Base-by-base conservation (phyloP, 768 basidiomycete species). In the Fistulinella prunicolor region DNA sequence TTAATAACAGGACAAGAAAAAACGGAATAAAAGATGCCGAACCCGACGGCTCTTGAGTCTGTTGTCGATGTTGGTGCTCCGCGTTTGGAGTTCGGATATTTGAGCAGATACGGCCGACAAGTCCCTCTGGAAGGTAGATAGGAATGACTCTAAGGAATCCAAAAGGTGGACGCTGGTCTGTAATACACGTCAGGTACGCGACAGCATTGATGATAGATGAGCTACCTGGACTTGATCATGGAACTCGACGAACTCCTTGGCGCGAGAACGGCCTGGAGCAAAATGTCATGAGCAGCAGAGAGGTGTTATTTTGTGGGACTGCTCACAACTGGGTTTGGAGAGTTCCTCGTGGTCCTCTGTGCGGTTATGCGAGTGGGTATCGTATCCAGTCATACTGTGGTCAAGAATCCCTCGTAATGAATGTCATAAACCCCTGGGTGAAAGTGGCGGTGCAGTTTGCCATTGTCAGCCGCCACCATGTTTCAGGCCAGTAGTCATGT, bases 51-150 rank as follows among this genome's bases (percentile, higher is more conserved):
- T 89, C 64, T 85, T 87, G 48, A 98, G 76, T 49, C 86, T 80
- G 50, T 79, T 81, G 54, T 98, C 96, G 16, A 98, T 96, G 35
- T 88, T 88, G 55, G 89, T 87, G 63, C 92, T 94, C 28, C 91
- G 78, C 54, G 82, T 80, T 61, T 98, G 96, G 20, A 99, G 75
- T 53, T 97, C 92, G 1, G 91, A 88, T 64, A 99, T 95, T 65
- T 99, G 94, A 3, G 93, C 90, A 3, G 96, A 97, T 9, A 98
- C 96, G 2, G 86, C 85, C 6, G 92, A 89, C 19, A 99, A 76
- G 66, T 99, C 95, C 57, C 78, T 86, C 68, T 97, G 95, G 61
- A 99, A 99, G 0, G 90, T 96, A 3, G 92, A 93, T 10, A 99
- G 77, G 67, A 98, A 98, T 1, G 83, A 77, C 56, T 96, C 86